These are phyloP conservation scores for Neurospora sp. DNA, from an alignment of 495 filamentous ascomycete genomes.

Conservation along the genomic window DNA sequence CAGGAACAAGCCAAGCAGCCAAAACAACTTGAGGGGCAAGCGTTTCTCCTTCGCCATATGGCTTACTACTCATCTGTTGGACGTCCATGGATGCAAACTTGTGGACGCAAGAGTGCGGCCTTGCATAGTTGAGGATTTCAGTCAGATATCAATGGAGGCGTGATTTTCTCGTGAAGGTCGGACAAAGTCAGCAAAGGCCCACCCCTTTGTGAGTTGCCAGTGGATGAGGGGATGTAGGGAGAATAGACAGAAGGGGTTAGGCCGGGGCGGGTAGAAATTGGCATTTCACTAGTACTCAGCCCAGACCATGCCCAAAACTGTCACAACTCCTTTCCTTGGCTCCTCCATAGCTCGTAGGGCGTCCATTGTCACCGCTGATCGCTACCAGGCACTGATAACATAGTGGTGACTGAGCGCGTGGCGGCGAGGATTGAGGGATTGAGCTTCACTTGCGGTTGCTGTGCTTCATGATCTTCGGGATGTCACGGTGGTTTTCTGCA, in stretches of 20 bases:
- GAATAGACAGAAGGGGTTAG: neutral
- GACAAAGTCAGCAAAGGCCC: neutral
- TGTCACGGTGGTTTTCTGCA: neutral
- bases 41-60: neutral
- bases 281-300: neutral
- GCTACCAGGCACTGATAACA: neutral
- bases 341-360: neutral
- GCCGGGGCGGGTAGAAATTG: neutral
- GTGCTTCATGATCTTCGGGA: neutral
- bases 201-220: neutral
- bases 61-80: neutral
- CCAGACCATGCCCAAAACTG: neutral
- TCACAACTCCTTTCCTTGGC: neutral
- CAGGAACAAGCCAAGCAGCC: constrained; percentile 7
- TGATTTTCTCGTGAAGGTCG: neutral
- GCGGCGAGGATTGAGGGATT: neutral
- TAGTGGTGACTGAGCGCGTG: neutral
- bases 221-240: neutral
- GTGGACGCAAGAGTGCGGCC: neutral
- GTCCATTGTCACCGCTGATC: neutral
- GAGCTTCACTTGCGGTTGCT: neutral
- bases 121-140: neutral
- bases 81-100: neutral
- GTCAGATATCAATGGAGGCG: neutral
- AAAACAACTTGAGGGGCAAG: constrained; percentile 5